phyloP scores from a whole-genome alignment of 768 basidiomycete species.

The Naematelia encephala region DNA sequence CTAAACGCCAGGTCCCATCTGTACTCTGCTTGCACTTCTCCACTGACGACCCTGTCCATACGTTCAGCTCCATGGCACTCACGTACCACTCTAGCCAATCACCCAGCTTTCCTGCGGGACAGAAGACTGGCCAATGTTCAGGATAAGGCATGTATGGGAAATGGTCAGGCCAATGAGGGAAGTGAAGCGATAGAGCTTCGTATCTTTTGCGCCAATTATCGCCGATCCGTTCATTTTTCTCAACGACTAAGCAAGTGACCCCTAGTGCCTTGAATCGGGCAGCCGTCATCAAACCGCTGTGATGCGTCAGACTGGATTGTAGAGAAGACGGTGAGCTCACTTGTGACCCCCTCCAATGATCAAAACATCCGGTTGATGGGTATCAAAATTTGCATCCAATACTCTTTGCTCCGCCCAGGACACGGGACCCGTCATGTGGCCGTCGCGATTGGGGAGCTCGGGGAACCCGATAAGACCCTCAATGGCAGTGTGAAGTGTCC shows the following conservation, averaged over 20 bases:
- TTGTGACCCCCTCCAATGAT: conserved; percentile 31
- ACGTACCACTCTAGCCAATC: conserved; percentile 45
- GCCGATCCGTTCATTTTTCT: conserved; percentile 49
- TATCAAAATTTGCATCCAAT: conserved; percentile 6
- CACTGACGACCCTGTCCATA: conserved; percentile 17
- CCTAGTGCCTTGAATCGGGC: conserved; percentile 62
- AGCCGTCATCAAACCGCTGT: conserved; percentile 60
- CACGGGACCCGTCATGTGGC: conserved; percentile 13
- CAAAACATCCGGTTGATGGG: conserved; percentile 13
- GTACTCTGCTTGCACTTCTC: too few relatives aligned
- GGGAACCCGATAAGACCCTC: conserved; percentile 58
- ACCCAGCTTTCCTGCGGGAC: conserved; percentile 43
- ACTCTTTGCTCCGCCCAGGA: conserved; percentile 15
- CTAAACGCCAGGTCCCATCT: too few relatives aligned
- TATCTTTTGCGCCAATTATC: conserved; percentile 56
- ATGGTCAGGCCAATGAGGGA: conserved; percentile 44
- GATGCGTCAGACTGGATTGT: not conserved
- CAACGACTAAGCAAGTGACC: conserved; percentile 60
- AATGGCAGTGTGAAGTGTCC: conserved; percentile 60
- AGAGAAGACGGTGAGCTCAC: conserved; percentile 1
- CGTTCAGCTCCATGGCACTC: conserved; percentile 16
- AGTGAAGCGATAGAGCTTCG: conserved; percentile 63
- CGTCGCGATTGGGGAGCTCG: conserved; percentile 43
- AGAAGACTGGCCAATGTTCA: conserved; percentile 45
- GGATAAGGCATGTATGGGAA: conserved; percentile 54